Evolutionary conservation across 192 early-diverging fungal genomes (phyloP).

Genomic region (Podila minutissima): DNA sequence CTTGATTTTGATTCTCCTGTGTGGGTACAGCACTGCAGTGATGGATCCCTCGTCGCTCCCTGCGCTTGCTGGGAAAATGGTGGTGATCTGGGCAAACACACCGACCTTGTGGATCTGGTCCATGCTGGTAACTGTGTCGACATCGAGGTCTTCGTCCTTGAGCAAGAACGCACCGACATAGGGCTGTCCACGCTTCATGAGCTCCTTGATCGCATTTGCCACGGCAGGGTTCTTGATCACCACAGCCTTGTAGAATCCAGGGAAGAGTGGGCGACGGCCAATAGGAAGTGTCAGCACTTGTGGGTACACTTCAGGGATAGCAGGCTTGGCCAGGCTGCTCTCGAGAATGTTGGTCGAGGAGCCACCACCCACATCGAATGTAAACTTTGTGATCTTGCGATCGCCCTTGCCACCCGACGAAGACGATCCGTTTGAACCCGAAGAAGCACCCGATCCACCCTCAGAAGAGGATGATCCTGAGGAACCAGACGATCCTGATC

Average conservation of each 20-base stretch:
- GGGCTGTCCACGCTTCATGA: slow-evolving; percentile 93
- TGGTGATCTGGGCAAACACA: slow-evolving; percentile 98
- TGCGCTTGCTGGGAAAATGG: slow-evolving; percentile 83
- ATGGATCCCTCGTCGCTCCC: slow-evolving; percentile 80
- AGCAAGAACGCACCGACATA: slow-evolving; percentile 96
- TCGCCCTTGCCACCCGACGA: slow-evolving; percentile 19
- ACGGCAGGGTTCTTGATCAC: slow-evolving; percentile 96
- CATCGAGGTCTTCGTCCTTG: slow-evolving; percentile 89
- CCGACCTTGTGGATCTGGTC: slow-evolving; percentile 90
- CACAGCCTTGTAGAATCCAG: slow-evolving; percentile 98
- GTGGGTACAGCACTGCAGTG: slow-evolving; percentile 96
- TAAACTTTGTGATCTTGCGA: slow-evolving; percentile 30
- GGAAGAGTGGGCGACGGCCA: slow-evolving; percentile 92
- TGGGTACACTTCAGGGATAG: slow-evolving; percentile 92
- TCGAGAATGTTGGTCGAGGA: slow-evolving; percentile 65
- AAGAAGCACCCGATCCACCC: slow-evolving; percentile 1
- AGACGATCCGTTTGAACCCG: slow-evolving; percentile 26
- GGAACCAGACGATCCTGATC: slow-evolving; percentile 9
- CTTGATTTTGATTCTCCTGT: slow-evolving; percentile 88
- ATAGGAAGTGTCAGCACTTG: slow-evolving; percentile 95
- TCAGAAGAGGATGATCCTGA: slow-evolving; percentile 8
- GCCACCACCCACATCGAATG: slow-evolving; percentile 50
- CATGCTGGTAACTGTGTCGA: slow-evolving; percentile 80
- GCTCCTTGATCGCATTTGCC: slow-evolving; percentile 89
- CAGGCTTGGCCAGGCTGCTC: slow-evolving; percentile 74